These are phyloP conservation scores for Pythium brachiatum DNA, from an alignment of 352 stramenopile species.

Conservation along the genomic window DNA sequence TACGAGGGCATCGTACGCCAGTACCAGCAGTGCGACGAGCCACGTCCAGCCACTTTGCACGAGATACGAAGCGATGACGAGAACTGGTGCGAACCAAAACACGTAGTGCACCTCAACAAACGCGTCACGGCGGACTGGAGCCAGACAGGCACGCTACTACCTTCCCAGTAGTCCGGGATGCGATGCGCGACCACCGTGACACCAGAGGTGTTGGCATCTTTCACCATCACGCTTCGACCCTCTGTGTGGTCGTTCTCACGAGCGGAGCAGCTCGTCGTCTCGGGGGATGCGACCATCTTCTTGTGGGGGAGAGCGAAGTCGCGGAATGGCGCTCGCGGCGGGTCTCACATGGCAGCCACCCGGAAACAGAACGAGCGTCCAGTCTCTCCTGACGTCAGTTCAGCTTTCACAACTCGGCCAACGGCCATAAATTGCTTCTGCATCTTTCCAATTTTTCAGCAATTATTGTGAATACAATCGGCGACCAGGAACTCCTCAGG, in stretches of 20 bases:
- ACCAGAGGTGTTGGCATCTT: background rate
- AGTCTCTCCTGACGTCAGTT: too few species aligned
- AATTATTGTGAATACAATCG: too few species aligned
- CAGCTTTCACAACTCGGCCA: too few species aligned
- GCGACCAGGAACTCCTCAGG: slow-evolving; percentile 7
- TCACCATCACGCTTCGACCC: background rate
- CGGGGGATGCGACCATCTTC: slow-evolving; percentile 2
- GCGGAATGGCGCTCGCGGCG: background rate
- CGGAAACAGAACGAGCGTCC: too few species aligned
- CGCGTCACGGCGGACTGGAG: slow-evolving; percentile 32
- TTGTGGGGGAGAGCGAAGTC: background rate
- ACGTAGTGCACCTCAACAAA: slow-evolving; percentile 75
- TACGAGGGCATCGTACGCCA: slow-evolving; percentile 54
- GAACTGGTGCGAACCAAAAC: slow-evolving; percentile 43
- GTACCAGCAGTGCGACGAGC: slow-evolving; percentile 35
- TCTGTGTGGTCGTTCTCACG: background rate
- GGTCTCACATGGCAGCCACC: background rate
- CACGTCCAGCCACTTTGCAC: slow-evolving; percentile 40
- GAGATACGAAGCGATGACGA: background rate
- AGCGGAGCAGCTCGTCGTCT: background rate
- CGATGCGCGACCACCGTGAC: slow-evolving; percentile 35
- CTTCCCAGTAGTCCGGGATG: slow-evolving; percentile 45
- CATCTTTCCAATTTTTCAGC: too few species aligned
- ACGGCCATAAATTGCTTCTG: too few species aligned
- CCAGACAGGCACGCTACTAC: slow-evolving; percentile 39